Base-by-base conservation (phyloP, 192 early-diverging fungal species). In the Kickxella alabastrina region DNA sequence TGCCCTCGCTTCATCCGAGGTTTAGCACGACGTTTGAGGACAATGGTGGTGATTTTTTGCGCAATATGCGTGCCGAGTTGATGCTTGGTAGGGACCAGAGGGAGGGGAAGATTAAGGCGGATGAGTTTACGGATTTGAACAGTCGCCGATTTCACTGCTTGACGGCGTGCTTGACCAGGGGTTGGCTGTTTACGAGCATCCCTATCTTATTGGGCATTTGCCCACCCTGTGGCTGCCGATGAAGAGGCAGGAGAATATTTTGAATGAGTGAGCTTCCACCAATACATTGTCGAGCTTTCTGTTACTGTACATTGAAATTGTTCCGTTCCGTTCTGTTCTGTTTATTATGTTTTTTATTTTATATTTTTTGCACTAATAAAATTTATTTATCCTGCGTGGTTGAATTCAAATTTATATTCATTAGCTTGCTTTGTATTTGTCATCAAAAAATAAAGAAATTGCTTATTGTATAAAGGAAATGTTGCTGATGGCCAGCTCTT, bases 191-290 rank as follows among this genome's bases (percentile, higher is more conserved):
- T 90, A 85, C 34, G 80, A 68, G 32, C 77, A 86, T 31, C 88
- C 88, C 24, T 83, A 82, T 14, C 48, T 88, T 5, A 49, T 82
- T 17, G 85, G 86, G 10, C 71, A 68, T 7, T 54, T 90, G 35
- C 88, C 88, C 6, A 68, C 79, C 22, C 45, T 90, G 21, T 90
- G 88, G 88, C 59, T 88, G 31, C 88, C 88, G 8, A 74, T 86
- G 59, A 48, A 48, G 14, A 48, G 14, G 32, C 46, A 48, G 21
- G 32, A 18, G 1, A 9, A 28, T 14, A 13, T 29, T 18, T 40
- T n/a, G n/a, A n/a, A n/a, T n/a, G n/a, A n/a, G n/a, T n/a, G n/a
- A n/a, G n/a, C n/a, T n/a, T n/a, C n/a, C n/a, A n/a, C n/a, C n/a
- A n/a, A n/a, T n/a, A n/a, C n/a, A n/a, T n/a, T n/a, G n/a, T n/a